Conservation (phyloP, 169 alveolate genomes). For the Plasmodium relictum region DNA sequence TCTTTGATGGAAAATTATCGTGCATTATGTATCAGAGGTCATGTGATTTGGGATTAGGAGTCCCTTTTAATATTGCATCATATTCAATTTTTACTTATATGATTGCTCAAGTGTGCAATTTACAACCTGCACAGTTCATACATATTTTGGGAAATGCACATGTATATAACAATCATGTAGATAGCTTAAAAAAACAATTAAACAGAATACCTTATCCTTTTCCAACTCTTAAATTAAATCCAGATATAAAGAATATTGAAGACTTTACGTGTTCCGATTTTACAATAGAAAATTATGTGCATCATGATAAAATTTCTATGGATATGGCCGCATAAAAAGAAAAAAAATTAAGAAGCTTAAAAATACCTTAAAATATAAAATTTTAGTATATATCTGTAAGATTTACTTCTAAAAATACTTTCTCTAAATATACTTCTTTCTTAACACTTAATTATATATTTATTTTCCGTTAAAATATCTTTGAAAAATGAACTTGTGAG, state of each 20-base stretch:
- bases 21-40: conserved; percentile 98
- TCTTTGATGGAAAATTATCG: conserved; percentile 92
- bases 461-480: too few relatives aligned
- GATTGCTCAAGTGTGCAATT: conserved; percentile 94
- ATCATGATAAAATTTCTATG: conserved; percentile 92
- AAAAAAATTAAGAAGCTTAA: too few relatives aligned
- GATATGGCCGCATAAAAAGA: conserved; percentile 92
- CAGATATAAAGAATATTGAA: conserved; percentile 90
- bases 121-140: conserved; percentile 93
- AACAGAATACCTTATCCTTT: conserved; percentile 96
- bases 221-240: conserved; percentile 94
- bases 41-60: conserved; percentile 98
- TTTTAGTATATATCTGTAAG: too few relatives aligned
- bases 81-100: conserved; percentile 96
- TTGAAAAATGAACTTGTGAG: too few relatives aligned
- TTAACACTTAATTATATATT: too few relatives aligned
- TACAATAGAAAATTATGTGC: conserved; percentile 92
- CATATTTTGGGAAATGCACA: conserved; percentile 98
- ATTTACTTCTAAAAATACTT: too few relatives aligned
- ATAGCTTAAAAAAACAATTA: conserved; percentile 93
- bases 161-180: conserved; percentile 95
- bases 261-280: conserved; percentile 93
- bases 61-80: conserved; percentile 98
- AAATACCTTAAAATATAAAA: too few relatives aligned
- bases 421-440: too few relatives aligned